Evolutionary conservation across 805 yeast genomes (phyloP).

Genomic region (Cyberlindnera americana): DNA sequence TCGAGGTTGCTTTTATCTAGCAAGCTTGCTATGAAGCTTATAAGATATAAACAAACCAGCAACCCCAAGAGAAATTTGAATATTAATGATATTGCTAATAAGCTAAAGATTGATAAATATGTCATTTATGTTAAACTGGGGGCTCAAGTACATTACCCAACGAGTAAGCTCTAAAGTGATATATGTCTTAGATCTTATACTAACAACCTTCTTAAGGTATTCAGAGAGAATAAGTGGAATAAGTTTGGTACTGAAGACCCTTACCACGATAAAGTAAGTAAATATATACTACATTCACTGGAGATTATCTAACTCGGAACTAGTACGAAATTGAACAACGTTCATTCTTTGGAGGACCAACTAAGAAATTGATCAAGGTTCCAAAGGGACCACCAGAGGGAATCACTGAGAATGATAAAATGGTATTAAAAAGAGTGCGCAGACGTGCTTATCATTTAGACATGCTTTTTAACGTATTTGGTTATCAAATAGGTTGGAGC

Average conservation of each 20-base stretch:
- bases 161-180: slow-evolving; percentile 13
- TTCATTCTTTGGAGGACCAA: slow-evolving; percentile 19
- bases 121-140: slow-evolving; percentile 21
- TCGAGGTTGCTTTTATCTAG: not conserved
- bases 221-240: slow-evolving; percentile 32
- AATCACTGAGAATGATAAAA: slow-evolving; percentile 48
- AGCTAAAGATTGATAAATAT: no score
- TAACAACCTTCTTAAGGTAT: slow-evolving; percentile 19
- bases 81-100: no score
- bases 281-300: no score
- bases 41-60: no score
- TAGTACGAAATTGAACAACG: slow-evolving; percentile 24
- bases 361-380: slow-evolving; percentile 16
- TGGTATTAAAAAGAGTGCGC: slow-evolving; percentile 47
- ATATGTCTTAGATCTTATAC: no score
- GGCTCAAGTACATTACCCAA: slow-evolving; percentile 23
- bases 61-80: no score
- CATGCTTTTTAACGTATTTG: slow-evolving; percentile 57
- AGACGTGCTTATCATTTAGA: slow-evolving; percentile 67
- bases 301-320: no score
- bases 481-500: slow-evolving; percentile 66
- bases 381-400: slow-evolving; percentile 50
- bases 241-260: slow-evolving; percentile 43
- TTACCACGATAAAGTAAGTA: slow-evolving; percentile 35
- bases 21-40: slow-evolving; percentile 4